Base-by-base conservation (phyloP, 352 stramenopile species). In the Phytophthora sansomeana region DNA sequence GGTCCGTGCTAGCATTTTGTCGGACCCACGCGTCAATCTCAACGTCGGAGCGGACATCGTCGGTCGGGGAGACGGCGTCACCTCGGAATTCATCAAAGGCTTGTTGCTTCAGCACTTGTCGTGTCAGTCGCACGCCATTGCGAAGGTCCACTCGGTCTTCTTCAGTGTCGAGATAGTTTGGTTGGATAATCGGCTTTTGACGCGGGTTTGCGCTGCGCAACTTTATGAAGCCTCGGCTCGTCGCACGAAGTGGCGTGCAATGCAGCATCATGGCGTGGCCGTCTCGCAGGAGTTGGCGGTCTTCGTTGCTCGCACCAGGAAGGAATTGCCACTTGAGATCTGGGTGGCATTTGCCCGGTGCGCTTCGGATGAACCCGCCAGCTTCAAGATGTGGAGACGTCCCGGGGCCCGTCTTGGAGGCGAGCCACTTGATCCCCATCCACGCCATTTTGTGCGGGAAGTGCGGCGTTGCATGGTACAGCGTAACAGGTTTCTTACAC, bases 281-380 rank as follows among this genome's bases (percentile, higher is more conserved):
- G 36, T 66, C 77, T 67, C 11, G 36, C 17, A 64, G 36, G 6
- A 64, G 58, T 13, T 68, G 58, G 2, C 58, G 62, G 62, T 65
- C 8, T 64, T 67, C 50, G 30, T 59, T 36, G 89, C 66, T 28
- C 70, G 80, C 62, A 19, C 86, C 87, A 1, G 86, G 89, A 8
- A 96, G 48, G 57, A 96, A 96, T 36, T 96, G 89, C 65, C 91
- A 95, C 64, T 96, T 89, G 9, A 96, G 35, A 43, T 96, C 89
- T 1, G 89, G 89, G 7, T 91, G 81, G 28, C 69, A 69, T 63
- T 95, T 85, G 13, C 81, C 82, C 5, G 83, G 67, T 6, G 78
- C 77, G 35, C 81, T 87, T 30, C 36, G 63, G 28, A 54, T 41
- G 33, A 96, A 96, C 2, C 86, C 88, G 8, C 88, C 88, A 0